phyloP scores from a whole-genome alignment of 306 rosid genomes.

The Chamaecrista fasciculata region DNA sequence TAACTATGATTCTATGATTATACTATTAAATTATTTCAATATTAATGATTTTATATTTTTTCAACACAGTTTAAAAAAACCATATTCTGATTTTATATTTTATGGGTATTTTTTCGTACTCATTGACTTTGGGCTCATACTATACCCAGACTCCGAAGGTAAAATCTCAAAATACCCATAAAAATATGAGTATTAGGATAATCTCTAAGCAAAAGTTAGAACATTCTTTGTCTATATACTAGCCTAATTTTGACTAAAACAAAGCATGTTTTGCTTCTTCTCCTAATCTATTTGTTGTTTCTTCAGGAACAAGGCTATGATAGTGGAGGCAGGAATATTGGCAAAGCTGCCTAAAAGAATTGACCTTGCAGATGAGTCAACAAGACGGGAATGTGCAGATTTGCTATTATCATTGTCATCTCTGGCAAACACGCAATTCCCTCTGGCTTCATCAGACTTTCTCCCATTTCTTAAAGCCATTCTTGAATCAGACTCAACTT shows the following conservation, averaged over 20 bases:
- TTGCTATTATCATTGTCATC: slow-evolving; percentile 66
- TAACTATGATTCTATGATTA: too few species aligned
- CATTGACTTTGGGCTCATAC: too few species aligned
- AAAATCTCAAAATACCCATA: too few species aligned
- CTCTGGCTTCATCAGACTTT: slow-evolving; percentile 51
- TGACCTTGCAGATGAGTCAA: slow-evolving; percentile 54
- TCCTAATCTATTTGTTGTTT: slow-evolving; percentile 26
- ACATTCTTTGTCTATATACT: slow-evolving; percentile 35
- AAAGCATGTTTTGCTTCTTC: slow-evolving; percentile 29
- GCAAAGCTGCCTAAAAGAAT: slow-evolving; percentile 59
- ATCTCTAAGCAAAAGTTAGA: too few species aligned
- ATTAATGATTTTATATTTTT: too few species aligned
- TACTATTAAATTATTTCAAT: too few species aligned
- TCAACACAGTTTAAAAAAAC: too few species aligned
- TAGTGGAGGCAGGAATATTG: slow-evolving; percentile 81
- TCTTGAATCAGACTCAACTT: slow-evolving; percentile 42
- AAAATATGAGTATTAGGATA: too few species aligned
- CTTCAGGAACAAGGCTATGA: slow-evolving; percentile 82
- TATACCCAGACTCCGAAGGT: too few species aligned
- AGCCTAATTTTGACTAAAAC: slow-evolving; percentile 39
- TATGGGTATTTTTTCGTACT: too few species aligned
- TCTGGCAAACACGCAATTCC: slow-evolving; percentile 60
- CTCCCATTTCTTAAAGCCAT: slow-evolving; percentile 49
- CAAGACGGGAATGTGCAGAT: slow-evolving; percentile 53
- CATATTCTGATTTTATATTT: too few species aligned